Evolutionary conservation across 305 asterid genomes (phyloP), one percentile per base, ranked within the genome.

Genomic region (Fraxinus greggii): DNA sequence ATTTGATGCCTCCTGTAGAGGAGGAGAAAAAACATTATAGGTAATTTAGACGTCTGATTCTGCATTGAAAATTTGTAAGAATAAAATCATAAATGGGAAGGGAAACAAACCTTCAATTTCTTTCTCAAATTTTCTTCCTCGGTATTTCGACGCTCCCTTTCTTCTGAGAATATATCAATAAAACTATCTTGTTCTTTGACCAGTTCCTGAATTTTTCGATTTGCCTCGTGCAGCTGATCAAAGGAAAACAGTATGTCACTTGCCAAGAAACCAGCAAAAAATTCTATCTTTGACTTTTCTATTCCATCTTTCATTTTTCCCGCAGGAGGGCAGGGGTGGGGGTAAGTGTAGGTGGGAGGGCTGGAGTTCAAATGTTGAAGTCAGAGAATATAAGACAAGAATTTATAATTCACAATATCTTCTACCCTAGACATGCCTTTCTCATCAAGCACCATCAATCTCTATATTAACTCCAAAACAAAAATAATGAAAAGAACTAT

Each of bases 91-190:
- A 12, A 13, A 56, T 4, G 13, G 82, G 9, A 21, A 26, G 21
- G 54, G 23, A 7, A 72, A 4, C 5, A 31, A 79, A 95, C 99
- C 98, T 91, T 91, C 61, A 93, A 63, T 83, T 91, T 91, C 87
- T 87, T 88, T 86, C 91, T 91, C 86, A 94, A 80, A 85, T 59
- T 88, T 76, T 93, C 97, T 87, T 96, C 98, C 88, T 91, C 98
- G 0, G 54, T 32, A 70, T 93, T 94, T 0, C 94, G 97, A 1
- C 97, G 98, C 79, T 90, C 91, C 87, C 97, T 92, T 92, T 96
- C 99, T 87, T 96, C 98, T 1, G 98, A 86, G 85, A 96, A 93
- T 85, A 93, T 85, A 23, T 92, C 97, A 1, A 96, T 88, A 56
- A 96, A 79, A 81, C 86, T 88, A 72, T 90, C 98, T 87, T 92